phyloP scores from a whole-genome alignment of 2,329 filamentous ascomycete genomes.

The Conoideocrella luteorostrata region DNA sequence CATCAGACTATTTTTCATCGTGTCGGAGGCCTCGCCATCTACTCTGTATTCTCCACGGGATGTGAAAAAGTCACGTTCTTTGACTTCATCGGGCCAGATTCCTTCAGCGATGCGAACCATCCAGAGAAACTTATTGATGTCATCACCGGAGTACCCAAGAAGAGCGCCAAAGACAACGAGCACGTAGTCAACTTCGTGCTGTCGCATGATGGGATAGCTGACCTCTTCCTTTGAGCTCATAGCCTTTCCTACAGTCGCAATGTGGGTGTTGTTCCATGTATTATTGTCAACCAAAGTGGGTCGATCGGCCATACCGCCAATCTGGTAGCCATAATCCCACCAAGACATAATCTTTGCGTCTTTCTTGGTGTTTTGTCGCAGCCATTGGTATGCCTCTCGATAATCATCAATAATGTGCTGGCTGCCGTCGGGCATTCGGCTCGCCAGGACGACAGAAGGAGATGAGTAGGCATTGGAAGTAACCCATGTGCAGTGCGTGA shows the following conservation, averaged over 20 bases:
- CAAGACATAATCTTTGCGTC: slow-evolving; percentile 99
- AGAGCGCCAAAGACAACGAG: slow-evolving; percentile 94
- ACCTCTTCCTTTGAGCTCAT: slow-evolving; percentile 98
- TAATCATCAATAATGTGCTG: slow-evolving; percentile 99
- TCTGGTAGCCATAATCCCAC: slow-evolving; percentile 99
- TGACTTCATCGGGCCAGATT: slow-evolving; percentile 99
- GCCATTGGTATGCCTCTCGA: slow-evolving; percentile 98
- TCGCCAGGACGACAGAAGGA: slow-evolving; percentile 91
- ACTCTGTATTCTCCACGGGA: slow-evolving; percentile 89
- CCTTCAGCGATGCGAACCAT: slow-evolving; percentile 99
- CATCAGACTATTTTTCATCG: slow-evolving; percentile 99
- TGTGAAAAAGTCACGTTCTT: slow-evolving; percentile 95
- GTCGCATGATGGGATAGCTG: slow-evolving; percentile 95
- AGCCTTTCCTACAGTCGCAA: slow-evolving; percentile 96
- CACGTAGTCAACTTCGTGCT: slow-evolving; percentile 99
- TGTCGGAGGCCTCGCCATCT: slow-evolving; percentile 85
- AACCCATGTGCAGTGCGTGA: slow-evolving; percentile 98
- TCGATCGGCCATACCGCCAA: slow-evolving; percentile 97
- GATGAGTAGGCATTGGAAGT: slow-evolving; percentile 99
- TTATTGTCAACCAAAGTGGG: slow-evolving; percentile 98
- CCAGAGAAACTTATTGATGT: slow-evolving; percentile 99
- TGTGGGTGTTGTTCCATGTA: slow-evolving; percentile 99
- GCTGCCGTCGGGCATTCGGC: slow-evolving; percentile 83
- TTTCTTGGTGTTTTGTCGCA: slow-evolving; percentile 90
- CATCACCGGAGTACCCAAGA: slow-evolving; percentile 93